Base-by-base conservation (phyloP, 2,329 filamentous ascomycete genomes). In the Stenocarpella maydis region DNA sequence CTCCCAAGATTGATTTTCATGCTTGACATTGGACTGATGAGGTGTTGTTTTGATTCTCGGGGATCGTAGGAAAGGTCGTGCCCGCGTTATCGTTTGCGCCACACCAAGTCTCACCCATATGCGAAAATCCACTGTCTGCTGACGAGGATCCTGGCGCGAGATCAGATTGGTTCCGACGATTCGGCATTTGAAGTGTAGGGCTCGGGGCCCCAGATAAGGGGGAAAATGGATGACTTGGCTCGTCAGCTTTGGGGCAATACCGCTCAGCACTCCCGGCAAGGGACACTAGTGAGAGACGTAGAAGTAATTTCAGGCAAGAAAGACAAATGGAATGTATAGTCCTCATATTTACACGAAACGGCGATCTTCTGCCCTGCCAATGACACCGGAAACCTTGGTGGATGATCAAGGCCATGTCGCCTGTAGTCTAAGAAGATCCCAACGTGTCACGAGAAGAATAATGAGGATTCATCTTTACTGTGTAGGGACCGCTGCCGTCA, bases 31-130 rank as follows among this genome's bases (percentile, higher is more conserved):
- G 61, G 9, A 34, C 41, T 61, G 26, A 31, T 19, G 53, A 47
- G 24, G 41, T 61, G 41, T 37, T 61, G n/a, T 34, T 34, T 61
- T 47, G 41, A 41, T 61, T 61, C 26, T 12, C 58, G 26, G 41
- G 26, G n/a, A 5, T 61, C 28, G 39, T 47, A 45, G 26, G 58
- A 61, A 61, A 61, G 47, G 58, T 24, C 37, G 41, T 45, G 15
- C 26, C 15, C 21, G 24, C 24, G 41, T 47, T 34, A 21, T 47
- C 34, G 58, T 39, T 61, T 47, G 37, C 5, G 17, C 26, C 39
- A 21, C 54, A 21, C 54, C 19, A 15, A 15, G 26, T 47, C 28
- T 31, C 19, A 47, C 26, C 19, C 21, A 19, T 7, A 47, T 12
- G 26, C 41, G 15, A 37, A 37, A 37, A 37, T 7, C 43, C 12